Evolutionary conservation across 1,284 basidiomycete species (phyloP), one percentile per base, ranked within the genome.

Genomic region (Naganishia liquefaciens): DNA sequence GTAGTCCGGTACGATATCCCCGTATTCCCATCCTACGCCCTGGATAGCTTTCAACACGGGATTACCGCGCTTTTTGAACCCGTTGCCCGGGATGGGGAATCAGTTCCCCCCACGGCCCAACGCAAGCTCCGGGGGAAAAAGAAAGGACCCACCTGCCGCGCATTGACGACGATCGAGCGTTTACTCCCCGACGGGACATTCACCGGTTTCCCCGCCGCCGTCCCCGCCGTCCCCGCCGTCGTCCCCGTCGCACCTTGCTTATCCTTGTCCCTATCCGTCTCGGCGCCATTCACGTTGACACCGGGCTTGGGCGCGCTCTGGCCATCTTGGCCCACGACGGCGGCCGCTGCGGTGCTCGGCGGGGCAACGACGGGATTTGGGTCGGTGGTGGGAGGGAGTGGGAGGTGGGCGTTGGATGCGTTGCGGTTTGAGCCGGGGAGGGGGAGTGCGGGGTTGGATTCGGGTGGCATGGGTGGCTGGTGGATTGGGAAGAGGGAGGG

Each of bases 21-120:
- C 90, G 72, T 92, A 96, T 77, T 99, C 94, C 80, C 94, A 95
- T 0, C 89, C 87, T 1, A 97, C 88, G 77, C 91, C 91, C 67
- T 88, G 85, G 61, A 99, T 89, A 68, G 85, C 84, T 68, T 89
- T 86, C 9, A 98, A 83, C 9, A 98, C 80, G 0, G 92, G 91
- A 72, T 99, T 99, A 19, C 90, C 86, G n/a, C n/a, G n/a, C 70
- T 92, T 83, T 89, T 96, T 58, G 17, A 23, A 19, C 7, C 9
- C 19, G 17, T 19, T 10, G 19, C 7, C 17, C n/a, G n/a, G n/a
- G n/a, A n/a, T n/a, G n/a, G n/a, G n/a, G n/a, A n/a, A 33, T 46
- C 21, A 47, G 27, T 28, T 17, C n/a, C 10, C 15, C 11, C 1
- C n/a, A 39, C 5, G 33, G 25, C n/a, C 25, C n/a, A 37, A 10